Base-by-base conservation (phyloP, 2,329 filamentous ascomycete species). In the Zymoseptoria brevis region DNA sequence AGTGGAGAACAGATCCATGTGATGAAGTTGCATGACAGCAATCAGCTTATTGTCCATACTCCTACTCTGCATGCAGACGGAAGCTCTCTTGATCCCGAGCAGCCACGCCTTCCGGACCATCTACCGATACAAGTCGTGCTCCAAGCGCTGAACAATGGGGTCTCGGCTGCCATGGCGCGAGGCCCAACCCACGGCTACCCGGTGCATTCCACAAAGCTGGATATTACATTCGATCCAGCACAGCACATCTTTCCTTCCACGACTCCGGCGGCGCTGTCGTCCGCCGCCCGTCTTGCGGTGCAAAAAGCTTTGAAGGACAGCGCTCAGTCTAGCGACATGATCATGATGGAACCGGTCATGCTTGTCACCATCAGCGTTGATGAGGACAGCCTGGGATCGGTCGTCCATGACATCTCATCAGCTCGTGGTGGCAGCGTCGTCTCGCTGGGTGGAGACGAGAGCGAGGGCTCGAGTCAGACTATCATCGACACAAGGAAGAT, bases 311-410 rank as follows among this genome's bases (percentile, higher is more conserved):
- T 97, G 0, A 82, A 83, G 55, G 80, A 84, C 19, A 84, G 86
- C 0, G 75, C 80, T 8, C 73, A 76, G 26, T 71, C 77, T 2
- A 63, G 62, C 35, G 76, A 79, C 2, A 82, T 90, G 1, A 81
- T 82, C 1, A 78, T 99, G 48, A 87, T 97, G 76, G 94, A 99
- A 71, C 94, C 94, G 1, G 89, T 99, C 57, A 96, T 97, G 90
- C 86, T 87, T 61, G 90, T 89, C 4, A 85, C 87, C 56, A 96
- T 99, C 69, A 86, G 84, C 65, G 90, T 94, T 54, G 89, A 94
- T 55, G 93, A 96, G 74, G 81, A 82, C 5, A 86, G 84, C 6
- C 86, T 96, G 1, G 91, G 92, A 3, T 83, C 83, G 4, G 89
- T 99, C 8, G 86, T 95, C 35, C 90, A 95, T 65, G 87, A 94